These are phyloP conservation scores for Neocallimastix lanati DNA, from an alignment of 192 early-diverging fungal species.

Conservation along the genomic window DNA sequence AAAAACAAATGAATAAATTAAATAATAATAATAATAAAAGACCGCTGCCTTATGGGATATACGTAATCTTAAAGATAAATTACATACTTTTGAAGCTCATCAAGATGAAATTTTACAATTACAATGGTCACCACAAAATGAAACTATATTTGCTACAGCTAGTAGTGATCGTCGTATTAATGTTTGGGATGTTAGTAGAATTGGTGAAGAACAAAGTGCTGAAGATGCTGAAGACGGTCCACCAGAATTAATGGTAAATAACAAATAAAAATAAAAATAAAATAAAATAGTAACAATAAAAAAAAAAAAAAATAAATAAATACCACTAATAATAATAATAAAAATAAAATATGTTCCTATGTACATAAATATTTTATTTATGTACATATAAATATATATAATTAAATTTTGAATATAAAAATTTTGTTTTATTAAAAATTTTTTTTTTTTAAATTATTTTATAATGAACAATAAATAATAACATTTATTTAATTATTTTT, in stretches of 20 bases:
- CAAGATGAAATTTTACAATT: constrained; percentile 84
- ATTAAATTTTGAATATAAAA: too few species aligned
- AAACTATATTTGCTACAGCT: constrained; percentile 79
- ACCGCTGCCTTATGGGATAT: constrained; percentile 91
- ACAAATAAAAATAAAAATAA: neutral
- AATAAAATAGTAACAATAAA: too few species aligned
- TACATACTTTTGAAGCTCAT: constrained; percentile 78
- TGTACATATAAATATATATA: too few species aligned
- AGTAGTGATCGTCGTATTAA: constrained; percentile 73
- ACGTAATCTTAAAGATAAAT: constrained; percentile 65
- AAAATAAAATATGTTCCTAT: too few species aligned
- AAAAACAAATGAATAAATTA: too few species aligned
- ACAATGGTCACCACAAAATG: constrained; percentile 82
- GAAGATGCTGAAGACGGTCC: constrained; percentile 97
- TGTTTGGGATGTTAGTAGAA: constrained; percentile 86
- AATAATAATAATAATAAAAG: constrained; percentile 7
- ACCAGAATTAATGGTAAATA: constrained; percentile 70
- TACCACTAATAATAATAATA: too few species aligned
- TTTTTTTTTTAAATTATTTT: too few species aligned
- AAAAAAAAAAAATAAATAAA: too few species aligned
- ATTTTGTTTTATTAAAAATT: too few species aligned
- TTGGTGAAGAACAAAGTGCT: constrained; percentile 82
- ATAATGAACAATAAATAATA: too few species aligned
- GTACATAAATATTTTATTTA: too few species aligned
- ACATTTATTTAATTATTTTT: too few species aligned